Evolutionary conservation across 164 flowering plant species (phyloP), one percentile per base, ranked within the genome.

Genomic region (Pachysandra terminalis): DNA sequence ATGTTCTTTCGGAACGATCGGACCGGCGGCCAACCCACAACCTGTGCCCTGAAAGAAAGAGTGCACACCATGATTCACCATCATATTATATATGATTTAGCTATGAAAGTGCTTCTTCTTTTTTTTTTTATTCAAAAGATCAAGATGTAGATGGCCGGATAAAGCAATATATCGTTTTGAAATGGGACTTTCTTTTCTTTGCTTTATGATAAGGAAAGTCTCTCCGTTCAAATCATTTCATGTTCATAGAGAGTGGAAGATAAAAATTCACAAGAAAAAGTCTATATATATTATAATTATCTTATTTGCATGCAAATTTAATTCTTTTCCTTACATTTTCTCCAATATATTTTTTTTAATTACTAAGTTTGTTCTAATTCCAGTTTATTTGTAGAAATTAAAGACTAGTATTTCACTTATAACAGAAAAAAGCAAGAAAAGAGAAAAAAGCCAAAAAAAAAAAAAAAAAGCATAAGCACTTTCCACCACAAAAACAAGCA

Each of bases 21-120:
- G 7, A 89, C 90, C 1, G 95, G 91, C 32, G 94, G 94, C 94
- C 94, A 86, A 19, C 91, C 94, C 68, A 89, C 89, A 40, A 85
- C 87, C 61, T 85, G 94, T 57, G 90, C 85, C 86, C 96, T 90
- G 83, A 21, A 77, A 28, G 2, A 3, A 23, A 19, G 5, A 9
- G 26, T n/a, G 14, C 22, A 19, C 14, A n/a, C 7, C 17, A 45
- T 45, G 14, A 10, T 45, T 45, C 51, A 45, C 10, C 15, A 10
- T 45, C 17, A 45, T 45, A 1, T 45, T 45, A 45, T n/a, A n/a
- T n/a, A n/a, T 10, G 17, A 45, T 45, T 45, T 45, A 45, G 15
- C 51, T 13, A 32, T 32, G 37, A 32, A 32, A 32, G 37, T 7
- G 37, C 7, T 7, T 32, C 37, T 32, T 32, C 37, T 32, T 32